Evolutionary conservation across 257 asterid species (phyloP), one percentile per base, ranked within the genome.

Genomic region (Perilla frutescens): DNA sequence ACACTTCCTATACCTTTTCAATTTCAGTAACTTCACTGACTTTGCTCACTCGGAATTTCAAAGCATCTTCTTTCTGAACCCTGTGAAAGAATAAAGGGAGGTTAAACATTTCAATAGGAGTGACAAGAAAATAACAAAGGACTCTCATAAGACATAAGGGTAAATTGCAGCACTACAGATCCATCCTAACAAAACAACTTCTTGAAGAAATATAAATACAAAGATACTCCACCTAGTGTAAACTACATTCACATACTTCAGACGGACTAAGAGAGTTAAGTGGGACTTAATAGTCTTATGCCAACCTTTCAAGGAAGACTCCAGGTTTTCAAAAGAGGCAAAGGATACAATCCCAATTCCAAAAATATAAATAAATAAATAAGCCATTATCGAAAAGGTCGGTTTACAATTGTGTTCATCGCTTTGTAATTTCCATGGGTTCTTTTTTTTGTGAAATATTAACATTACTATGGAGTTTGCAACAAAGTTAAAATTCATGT

Each of bases 61-160:
- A 72, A 53, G 98, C 96, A 79, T 94, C 99, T 83, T 91, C 98
- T 82, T 90, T 94, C 82, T 94, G 98, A 68, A 75, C 59, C 85
- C 98, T 94, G 86, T 81, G 73, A 78, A 81, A 74, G 67, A 78
- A 50, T 39, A 45, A 55, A 77, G 71, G 61, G 45, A 71, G 72
- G 69, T 34, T 74, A 65, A 70, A 70, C 59, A 74, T 43, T 70
- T 48, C 34, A 66, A 56, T 40, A 11, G 51, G 39, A 75, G 65
- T 6, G 56, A 54, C 68, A 49, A 32, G 57, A 56, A 44, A 26
- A 36, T 49, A 50, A 66, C 20, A 36, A 62, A 60, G 41, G 41
- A 51, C 34, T 11, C 7, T 66, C 34, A 69, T 65, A 29, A 71
- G 64, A 65, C 6, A 32, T 4, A 7, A 47, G 26, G 72, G 36